Percentiles rank a stretch among this genome's conserved stretches.
phyloP scores from a whole-genome alignment of 2,329 filamentous ascomycete species.

The Diplocarpon mali region DNA sequence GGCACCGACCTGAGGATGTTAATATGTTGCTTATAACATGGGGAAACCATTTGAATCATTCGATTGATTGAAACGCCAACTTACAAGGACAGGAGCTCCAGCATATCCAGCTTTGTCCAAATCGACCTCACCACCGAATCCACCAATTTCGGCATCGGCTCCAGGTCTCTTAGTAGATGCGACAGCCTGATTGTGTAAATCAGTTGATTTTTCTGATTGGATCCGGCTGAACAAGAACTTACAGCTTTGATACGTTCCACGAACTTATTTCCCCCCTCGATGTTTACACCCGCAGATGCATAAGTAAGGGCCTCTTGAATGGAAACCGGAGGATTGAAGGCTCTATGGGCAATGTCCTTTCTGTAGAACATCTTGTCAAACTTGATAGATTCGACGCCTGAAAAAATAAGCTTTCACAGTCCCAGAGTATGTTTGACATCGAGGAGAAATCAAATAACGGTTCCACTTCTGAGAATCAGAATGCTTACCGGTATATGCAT shows the following conservation, averaged over 20 bases:
- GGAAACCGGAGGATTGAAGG: conserved; percentile 38
- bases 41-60: neutral
- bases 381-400: conserved; percentile 47
- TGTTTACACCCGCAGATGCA: conserved; percentile 84
- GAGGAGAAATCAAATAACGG: too few species aligned
- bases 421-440: neutral
- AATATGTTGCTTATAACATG: neutral
- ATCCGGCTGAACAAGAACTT: neutral
- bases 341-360: conserved; percentile 81
- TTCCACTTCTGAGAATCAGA: neutral
- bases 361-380: conserved; percentile 53
- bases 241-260: conserved; percentile 78
- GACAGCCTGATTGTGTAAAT: conserved; percentile 42
- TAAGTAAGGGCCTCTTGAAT: conserved; percentile 61
- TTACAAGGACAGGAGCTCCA: conserved; percentile 59
- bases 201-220: neutral
- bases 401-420: neutral
- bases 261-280: conserved; percentile 86
- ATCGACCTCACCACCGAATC: conserved; percentile 84
- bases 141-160: conserved; percentile 86
- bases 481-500: conserved; percentile 62
- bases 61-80: neutral
- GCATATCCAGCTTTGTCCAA: conserved; percentile 64
- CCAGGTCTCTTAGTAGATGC: conserved; percentile 73
- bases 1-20: conserved; percentile 47